phyloP scores from a whole-genome alignment of 2,329 filamentous ascomycete genomes.

The Pseudocercospora eumusae region DNA sequence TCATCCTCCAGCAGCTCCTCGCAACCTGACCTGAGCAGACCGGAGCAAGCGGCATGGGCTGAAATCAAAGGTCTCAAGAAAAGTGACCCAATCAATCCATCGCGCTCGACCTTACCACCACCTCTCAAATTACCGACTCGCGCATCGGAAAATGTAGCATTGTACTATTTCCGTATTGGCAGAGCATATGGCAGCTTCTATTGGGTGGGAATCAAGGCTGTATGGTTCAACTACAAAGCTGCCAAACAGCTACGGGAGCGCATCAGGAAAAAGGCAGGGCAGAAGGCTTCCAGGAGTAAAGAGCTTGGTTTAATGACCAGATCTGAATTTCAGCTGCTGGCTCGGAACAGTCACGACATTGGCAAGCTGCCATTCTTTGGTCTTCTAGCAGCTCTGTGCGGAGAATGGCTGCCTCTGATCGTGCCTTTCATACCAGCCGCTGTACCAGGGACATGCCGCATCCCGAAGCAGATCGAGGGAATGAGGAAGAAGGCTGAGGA shows the following conservation, averaged over 20 bases:
- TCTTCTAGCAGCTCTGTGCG: constrained; percentile 72
- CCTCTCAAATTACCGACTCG: constrained; percentile 64
- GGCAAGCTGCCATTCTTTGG: constrained; percentile 77
- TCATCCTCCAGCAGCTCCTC: constrained; percentile 14
- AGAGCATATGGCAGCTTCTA: constrained; percentile 83
- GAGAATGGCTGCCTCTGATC: constrained; percentile 82
- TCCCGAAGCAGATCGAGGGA: constrained; percentile 72
- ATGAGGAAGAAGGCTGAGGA: constrained; percentile 57
- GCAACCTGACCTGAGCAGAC: constrained; percentile 16
- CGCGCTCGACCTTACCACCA: constrained; percentile 70
- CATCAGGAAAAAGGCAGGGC: constrained; percentile 37
- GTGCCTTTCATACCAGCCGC: constrained; percentile 70
- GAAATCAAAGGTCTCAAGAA: constrained; percentile 35
- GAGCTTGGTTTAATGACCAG: constrained; percentile 53
- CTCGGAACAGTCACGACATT: constrained; percentile 70
- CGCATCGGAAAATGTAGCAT: constrained; percentile 47
- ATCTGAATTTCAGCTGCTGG: constrained; percentile 69
- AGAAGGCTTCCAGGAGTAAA: neutral
- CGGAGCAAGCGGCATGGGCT: constrained; percentile 27
- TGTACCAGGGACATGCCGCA: constrained; percentile 79
- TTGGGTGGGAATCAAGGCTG: constrained; percentile 76
- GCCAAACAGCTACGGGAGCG: constrained; percentile 51
- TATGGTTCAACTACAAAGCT: constrained; percentile 65
- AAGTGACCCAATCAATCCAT: constrained; percentile 68
- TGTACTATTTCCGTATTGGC: constrained; percentile 64